phyloP scores from a whole-genome alignment of 805 yeast genomes.

The Jamesozyma rosinii region DNA sequence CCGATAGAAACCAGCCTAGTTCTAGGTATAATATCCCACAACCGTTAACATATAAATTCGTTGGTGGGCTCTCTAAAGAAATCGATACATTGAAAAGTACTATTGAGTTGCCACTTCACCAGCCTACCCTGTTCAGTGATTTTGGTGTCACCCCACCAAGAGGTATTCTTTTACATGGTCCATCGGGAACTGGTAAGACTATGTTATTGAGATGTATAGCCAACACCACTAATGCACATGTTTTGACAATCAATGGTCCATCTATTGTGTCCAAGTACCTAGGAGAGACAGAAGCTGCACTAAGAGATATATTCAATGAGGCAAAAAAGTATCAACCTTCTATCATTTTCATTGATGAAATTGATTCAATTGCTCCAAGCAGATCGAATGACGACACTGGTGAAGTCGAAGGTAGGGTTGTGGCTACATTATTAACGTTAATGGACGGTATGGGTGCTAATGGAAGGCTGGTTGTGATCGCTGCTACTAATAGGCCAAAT shows the following conservation, averaged over 20 bases:
- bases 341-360: slow-evolving; percentile 82
- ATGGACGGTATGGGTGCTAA: slow-evolving; percentile 69
- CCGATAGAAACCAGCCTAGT: slow-evolving; percentile 21
- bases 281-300: slow-evolving; percentile 85
- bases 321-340: slow-evolving; percentile 82
- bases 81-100: slow-evolving; percentile 53
- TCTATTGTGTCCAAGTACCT: slow-evolving; percentile 84
- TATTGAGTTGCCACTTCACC: slow-evolving; percentile 70
- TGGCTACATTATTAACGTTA: slow-evolving; percentile 74
- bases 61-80: slow-evolving; percentile 73
- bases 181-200: slow-evolving; percentile 96
- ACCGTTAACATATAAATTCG: slow-evolving; percentile 38
- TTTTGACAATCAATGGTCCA: slow-evolving; percentile 80
- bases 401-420: slow-evolving; percentile 83
- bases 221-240: slow-evolving; percentile 68
- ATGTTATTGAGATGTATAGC: slow-evolving; percentile 80
- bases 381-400: slow-evolving; percentile 79
- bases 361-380: slow-evolving; percentile 84
- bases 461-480: slow-evolving; percentile 58
- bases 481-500: slow-evolving; percentile 68
- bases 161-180: slow-evolving; percentile 89
- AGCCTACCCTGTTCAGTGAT: slow-evolving; percentile 65
- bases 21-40: slow-evolving; percentile 39
- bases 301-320: slow-evolving; percentile 76
- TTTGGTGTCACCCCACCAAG: slow-evolving; percentile 91